These are phyloP conservation scores for Plectosphaerella cucumerina DNA, from an alignment of 2,329 filamentous ascomycete genomes.

Conservation along the genomic window DNA sequence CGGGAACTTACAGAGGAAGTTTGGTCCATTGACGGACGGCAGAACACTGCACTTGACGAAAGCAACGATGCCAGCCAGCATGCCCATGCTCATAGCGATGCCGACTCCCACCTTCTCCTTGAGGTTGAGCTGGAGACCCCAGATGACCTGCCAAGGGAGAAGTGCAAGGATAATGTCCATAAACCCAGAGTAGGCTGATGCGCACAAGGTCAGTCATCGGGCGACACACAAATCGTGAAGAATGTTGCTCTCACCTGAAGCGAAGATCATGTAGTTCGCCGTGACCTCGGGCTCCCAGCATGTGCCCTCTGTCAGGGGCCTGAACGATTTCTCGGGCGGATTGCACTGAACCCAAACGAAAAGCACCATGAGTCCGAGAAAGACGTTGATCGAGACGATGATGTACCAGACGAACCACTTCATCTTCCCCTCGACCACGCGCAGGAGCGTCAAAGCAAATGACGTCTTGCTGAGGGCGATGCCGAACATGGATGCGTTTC, in stretches of 20 bases:
- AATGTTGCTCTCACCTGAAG: too few relatives aligned
- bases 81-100: constrained; percentile 11
- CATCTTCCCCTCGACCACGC: not conserved
- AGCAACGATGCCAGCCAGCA: not conserved
- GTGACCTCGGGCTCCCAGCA: constrained; percentile 14
- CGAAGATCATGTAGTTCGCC: too few relatives aligned
- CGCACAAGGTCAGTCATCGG: too few relatives aligned
- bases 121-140: constrained; percentile 9
- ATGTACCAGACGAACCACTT: not conserved
- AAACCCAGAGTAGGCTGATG: constrained; percentile 3
- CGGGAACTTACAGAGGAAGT: not conserved
- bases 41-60: not conserved
- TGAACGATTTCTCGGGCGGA: constrained; percentile 17
- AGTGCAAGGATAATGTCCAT: constrained; percentile 9
- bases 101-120: constrained; percentile 11
- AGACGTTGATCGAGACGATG: constrained; percentile 1
- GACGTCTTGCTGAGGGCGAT: not conserved
- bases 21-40: not conserved
- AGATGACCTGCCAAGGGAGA: constrained; percentile 11
- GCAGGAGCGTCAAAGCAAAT: not conserved
- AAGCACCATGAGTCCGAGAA: constrained; percentile 9
- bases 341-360: constrained; percentile 21
- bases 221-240: too few relatives aligned
- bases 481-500: too few relatives aligned
- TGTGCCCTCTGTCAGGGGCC: constrained; percentile 14